These are phyloP conservation scores for Abrus precatorius DNA, from an alignment of 306 rosid species.

Conservation along the genomic window DNA sequence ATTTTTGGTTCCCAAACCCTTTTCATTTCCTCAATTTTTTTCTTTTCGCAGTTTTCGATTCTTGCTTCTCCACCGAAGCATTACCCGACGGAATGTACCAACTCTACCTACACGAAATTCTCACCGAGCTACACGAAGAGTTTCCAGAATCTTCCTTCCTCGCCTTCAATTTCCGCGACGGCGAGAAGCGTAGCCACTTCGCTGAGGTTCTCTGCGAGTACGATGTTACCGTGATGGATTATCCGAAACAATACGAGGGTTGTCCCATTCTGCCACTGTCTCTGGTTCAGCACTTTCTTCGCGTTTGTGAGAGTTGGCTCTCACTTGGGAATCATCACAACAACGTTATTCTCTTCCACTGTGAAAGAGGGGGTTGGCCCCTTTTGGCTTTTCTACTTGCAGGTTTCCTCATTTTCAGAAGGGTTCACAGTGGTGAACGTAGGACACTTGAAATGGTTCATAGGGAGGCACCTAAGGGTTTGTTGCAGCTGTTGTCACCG, in stretches of 20 bases:
- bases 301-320: constrained; percentile 91
- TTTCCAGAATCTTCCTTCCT: constrained; percentile 92
- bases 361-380: constrained; percentile 99
- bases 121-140: constrained; percentile 86
- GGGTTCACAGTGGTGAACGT: constrained; percentile 79
- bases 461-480: constrained; percentile 93
- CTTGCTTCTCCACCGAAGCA: constrained; percentile 94
- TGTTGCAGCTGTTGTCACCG: constrained; percentile 85
- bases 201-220: constrained; percentile 71
- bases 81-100: constrained; percentile 89
- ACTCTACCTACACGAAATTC: constrained; percentile 78
- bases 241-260: constrained; percentile 96
- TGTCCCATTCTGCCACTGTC: constrained; percentile 88
- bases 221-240: constrained; percentile 91
- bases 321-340: constrained; percentile 69
- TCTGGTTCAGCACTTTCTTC: constrained; percentile 89
- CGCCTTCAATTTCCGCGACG: constrained; percentile 95
- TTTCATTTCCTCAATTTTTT: neutral
- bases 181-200: constrained; percentile 79
- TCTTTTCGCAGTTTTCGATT: constrained; percentile 81
- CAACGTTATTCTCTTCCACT: constrained; percentile 79
- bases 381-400: constrained; percentile 86
- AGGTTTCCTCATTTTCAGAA: constrained; percentile 73
- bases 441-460: constrained; percentile 91
- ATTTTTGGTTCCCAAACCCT: neutral